Evolutionary conservation across 2,329 filamentous ascomycete species (phyloP), one percentile per base, ranked within the genome.

Genomic region (Laburnicola sp.): DNA sequence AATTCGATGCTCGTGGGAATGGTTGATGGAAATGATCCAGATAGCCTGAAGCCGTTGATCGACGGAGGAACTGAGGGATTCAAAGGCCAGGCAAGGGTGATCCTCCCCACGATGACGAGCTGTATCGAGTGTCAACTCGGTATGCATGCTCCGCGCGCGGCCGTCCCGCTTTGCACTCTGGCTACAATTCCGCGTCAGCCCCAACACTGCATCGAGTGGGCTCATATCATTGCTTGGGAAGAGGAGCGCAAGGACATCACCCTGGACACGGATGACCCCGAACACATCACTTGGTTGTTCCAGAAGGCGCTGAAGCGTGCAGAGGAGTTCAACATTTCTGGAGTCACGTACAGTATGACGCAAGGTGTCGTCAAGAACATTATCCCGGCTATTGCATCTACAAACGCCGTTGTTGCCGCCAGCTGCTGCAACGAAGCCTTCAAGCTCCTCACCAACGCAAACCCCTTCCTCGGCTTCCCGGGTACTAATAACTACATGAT

Each of bases 351-450:
- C 74, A 87, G 89, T 4, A 86, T 97, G 73, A 97, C 95, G 0
- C 94, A 99, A 71, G 95, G 94, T 50, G 95, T 97, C 2, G 91
- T 99, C 65, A 99, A 99, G 76, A 99, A 99, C 75, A 99, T 99
- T 73, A 99, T 99, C 55, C 94, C 94, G 0, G 95, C 94, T 26
- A 99, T 99, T 66, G 94, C 94, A 16, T 96, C 91, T 1, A 99
- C 94, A 5, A 99, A 99, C 70, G 93, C 94, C 50, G 94, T 99
- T 63, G 89, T 99, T 58, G 94, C 94, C 1, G 94, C 93, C 1
- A 88, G 89, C 45, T 97, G 93, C 74, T 97, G 94, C 74, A 97
- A 96, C 60, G 94, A 99, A 74, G 93, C 92, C 1, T 86, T 97
- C 76, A 99, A 99, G 76, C 89, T 99, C 56, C 89, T 88, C 36